phyloP scores from a whole-genome alignment of 176 grass and related monocot species.

The bread wheat (Triticum aestivum) region IWGSC_CS_RefSeq_v2.1 NC_057800.1:520773681-520774180 shows the following conservation, averaged over 20 bases:
- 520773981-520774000: too few relatives aligned
- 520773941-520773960: too few relatives aligned
- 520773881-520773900: slow-evolving; percentile 10
- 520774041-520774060: too few relatives aligned
- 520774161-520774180: neutral
- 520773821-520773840: slow-evolving; percentile 14
- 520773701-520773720: slow-evolving; percentile 17
- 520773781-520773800: slow-evolving; percentile 12
- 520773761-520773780: slow-evolving; percentile 23
- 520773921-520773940: too few relatives aligned
- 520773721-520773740: neutral
- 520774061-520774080: too few relatives aligned
- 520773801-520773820: neutral
- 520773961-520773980: neutral
- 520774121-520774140: neutral
- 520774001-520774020: neutral
- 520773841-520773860: slow-evolving; percentile 25
- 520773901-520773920: too few relatives aligned
- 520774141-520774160: neutral
- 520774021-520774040: neutral
- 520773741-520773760: neutral
- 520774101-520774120: neutral
- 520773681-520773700: slow-evolving; percentile 19
- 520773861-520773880: neutral
- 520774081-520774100: too few relatives aligned